Evolutionary conservation across 2,329 filamentous ascomycete genomes (phyloP).

Genomic region (Alternaria novae-zelandiae): DNA sequence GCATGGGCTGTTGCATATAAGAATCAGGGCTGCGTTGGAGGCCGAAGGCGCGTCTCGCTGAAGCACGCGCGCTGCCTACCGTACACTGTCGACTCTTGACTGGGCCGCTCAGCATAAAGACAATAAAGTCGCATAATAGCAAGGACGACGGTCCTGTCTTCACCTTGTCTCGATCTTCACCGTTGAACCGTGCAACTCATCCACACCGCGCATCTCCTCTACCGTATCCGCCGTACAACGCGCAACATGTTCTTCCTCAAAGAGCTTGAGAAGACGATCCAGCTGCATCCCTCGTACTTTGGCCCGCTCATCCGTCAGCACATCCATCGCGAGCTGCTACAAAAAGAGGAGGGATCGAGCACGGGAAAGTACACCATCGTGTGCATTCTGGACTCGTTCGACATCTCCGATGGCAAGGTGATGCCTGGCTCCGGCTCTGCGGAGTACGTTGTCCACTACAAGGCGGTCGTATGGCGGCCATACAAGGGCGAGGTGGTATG

Average conservation of each 20-base stretch:
- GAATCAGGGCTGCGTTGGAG: conserved; percentile 33
- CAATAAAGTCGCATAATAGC: conserved; percentile 34
- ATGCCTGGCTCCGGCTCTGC: conserved; percentile 89
- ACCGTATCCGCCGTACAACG: conserved; percentile 14
- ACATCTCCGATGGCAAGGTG: conserved; percentile 92
- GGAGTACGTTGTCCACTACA: conserved; percentile 93
- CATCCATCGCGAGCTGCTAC: conserved; percentile 85
- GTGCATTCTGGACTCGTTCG: conserved; percentile 94
- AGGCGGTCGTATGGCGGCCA: conserved; percentile 95
- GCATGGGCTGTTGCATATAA: conserved; percentile 35
- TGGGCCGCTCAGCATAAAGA: conserved; percentile 27
- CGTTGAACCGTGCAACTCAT: conserved; percentile 19
- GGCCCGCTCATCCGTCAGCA: conserved; percentile 91
- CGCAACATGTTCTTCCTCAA: conserved; percentile 94
- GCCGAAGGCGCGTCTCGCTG: conserved; percentile 38
- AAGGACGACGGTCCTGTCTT: conserved; percentile 18
- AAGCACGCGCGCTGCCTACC: conserved; percentile 25
- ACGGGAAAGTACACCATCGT: conserved; percentile 98
- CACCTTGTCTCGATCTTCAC: conserved; percentile 7
- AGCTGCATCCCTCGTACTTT: conserved; percentile 96
- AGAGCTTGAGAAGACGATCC: conserved; percentile 92
- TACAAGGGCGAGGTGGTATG: conserved; percentile 97
- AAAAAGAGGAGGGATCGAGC: conserved; percentile 93
- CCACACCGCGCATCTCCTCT: conserved; percentile 12
- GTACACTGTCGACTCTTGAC: conserved; percentile 25